Percentiles rank a stretch among this genome's conserved stretches.
Conservation (phyloP, 192 early-diverging fungal species). For the Lobosporangium transversale region DNA sequence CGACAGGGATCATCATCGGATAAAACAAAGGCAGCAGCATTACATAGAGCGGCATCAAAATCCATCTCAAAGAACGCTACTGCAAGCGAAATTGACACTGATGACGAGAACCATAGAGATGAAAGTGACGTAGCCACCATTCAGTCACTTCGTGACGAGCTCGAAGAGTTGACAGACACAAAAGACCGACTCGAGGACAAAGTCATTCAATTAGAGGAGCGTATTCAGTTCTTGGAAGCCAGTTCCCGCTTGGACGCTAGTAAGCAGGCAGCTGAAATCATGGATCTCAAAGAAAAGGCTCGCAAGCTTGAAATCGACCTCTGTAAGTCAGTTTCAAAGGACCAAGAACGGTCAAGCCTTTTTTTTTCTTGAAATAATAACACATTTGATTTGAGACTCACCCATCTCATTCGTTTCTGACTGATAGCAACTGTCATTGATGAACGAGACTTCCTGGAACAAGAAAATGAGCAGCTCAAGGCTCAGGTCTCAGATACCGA, state of each 20-base stretch:
- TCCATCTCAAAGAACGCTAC: background rate
- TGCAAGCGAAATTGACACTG: background rate
- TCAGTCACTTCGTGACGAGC: conserved; percentile 27
- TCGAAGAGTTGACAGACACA: conserved; percentile 17
- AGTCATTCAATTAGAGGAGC: conserved; percentile 32
- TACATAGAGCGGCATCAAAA: background rate
- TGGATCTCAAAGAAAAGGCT: conserved; percentile 42
- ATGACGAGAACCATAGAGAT: background rate
- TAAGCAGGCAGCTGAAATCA: conserved; percentile 28
- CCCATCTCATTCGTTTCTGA: no score
- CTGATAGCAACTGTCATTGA: conserved; percentile 23
- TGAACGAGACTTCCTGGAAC: conserved; percentile 21
- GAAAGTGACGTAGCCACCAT: background rate
- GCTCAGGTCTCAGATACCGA: background rate
- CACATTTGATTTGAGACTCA: no score
- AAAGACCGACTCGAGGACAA: conserved; percentile 16
- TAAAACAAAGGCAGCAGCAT: background rate
- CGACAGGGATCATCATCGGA: no score
- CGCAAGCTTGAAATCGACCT: conserved; percentile 41
- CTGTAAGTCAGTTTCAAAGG: no score
- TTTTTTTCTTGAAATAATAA: no score
- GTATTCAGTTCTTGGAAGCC: conserved; percentile 36
- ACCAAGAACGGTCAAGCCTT: no score
- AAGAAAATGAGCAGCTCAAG: conserved; percentile 12
- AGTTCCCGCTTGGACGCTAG: conserved; percentile 30